A percentile compares a stretch with the other conserved stretches of the same genome.
These are phyloP conservation scores for Pseudogymnoascus sp. DNA, from an alignment of 2,329 filamentous ascomycete genomes.

Conservation along the genomic window DNA sequence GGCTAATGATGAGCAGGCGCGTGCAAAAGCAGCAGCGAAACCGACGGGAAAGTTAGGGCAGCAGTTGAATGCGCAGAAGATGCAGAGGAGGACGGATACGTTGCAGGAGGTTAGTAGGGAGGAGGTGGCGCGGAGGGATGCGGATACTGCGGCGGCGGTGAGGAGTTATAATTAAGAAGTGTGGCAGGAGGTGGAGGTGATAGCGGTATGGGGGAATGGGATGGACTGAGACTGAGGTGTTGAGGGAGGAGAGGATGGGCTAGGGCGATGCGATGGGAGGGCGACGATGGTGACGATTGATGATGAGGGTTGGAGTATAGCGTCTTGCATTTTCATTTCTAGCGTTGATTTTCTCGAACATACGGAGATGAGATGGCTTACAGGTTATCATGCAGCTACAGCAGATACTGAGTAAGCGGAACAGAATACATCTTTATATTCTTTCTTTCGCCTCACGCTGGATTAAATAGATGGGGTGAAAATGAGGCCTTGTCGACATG, in stretches of 20 bases:
- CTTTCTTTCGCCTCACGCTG: not conserved
- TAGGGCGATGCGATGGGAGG: not conserved
- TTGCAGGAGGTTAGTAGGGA: constrained; percentile 59
- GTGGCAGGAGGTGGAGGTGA: not conserved
- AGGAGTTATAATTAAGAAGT: constrained; percentile 46
- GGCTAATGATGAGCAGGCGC: constrained; percentile 42
- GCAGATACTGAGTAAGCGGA: not conserved
- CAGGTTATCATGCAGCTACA: not conserved
- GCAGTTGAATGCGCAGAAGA: constrained; percentile 68
- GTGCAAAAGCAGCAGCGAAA: constrained; percentile 51
- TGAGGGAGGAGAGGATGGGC: not conserved
- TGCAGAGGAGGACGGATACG: constrained; percentile 59
- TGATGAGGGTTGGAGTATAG: not conserved
- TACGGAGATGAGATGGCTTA: not conserved
- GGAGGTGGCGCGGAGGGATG: constrained; percentile 57
- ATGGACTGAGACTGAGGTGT: not conserved
- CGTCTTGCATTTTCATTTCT: not conserved
- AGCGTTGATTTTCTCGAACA: not conserved
- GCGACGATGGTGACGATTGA: not conserved
- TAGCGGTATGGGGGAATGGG: not conserved
- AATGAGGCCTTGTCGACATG: not conserved
- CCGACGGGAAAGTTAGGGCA: constrained; percentile 59
- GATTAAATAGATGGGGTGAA: not conserved
- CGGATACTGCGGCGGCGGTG: constrained; percentile 52
- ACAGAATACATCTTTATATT: not conserved